Conservation (phyloP, 1,284 basidiomycete genomes). For the Phylloporus sp. region DNA sequence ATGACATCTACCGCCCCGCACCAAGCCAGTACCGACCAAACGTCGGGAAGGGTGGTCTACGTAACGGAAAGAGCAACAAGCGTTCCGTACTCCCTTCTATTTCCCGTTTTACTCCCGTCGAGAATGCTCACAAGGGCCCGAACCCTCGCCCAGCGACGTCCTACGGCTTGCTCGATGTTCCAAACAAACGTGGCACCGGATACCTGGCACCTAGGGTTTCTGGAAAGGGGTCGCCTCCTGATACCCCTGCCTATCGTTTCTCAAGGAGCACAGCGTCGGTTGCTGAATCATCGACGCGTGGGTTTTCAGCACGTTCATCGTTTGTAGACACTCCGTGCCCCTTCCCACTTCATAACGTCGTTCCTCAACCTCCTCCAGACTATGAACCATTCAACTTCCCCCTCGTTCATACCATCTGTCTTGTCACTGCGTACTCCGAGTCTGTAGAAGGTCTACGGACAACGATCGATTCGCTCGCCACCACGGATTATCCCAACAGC, state of each 20-base stretch:
- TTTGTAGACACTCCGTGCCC: constrained; percentile 80
- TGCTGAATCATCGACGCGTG: constrained; percentile 38
- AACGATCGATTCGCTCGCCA: constrained; percentile 96
- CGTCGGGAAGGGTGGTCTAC: constrained; percentile 70
- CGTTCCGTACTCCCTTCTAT: constrained; percentile 74
- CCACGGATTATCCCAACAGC: constrained; percentile 98
- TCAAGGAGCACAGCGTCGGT: constrained; percentile 88
- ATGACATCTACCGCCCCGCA: constrained; percentile 95
- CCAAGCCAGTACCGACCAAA: constrained; percentile 93
- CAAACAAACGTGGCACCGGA: constrained; percentile 64
- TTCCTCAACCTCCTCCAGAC: constrained; percentile 91
- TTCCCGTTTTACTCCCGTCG: constrained; percentile 87
- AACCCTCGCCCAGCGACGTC: constrained; percentile 72
- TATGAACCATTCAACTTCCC: constrained; percentile 98
- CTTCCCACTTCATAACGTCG: constrained; percentile 89
- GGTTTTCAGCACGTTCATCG: constrained; percentile 44
- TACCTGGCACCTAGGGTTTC: constrained; percentile 55
- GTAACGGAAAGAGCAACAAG: constrained; percentile 57
- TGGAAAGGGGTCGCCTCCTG: constrained; percentile 69
- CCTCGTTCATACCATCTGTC: constrained; percentile 91
- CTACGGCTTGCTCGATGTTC: constrained; percentile 74
- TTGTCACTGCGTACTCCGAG: constrained; percentile 99
- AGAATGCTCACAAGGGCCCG: constrained; percentile 65
- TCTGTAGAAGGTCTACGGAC: constrained; percentile 96
- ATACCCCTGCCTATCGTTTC: constrained; percentile 73